These are phyloP conservation scores for Adansonia digitata DNA, from an alignment of 345 rosid species.

Conservation along the genomic window DNA sequence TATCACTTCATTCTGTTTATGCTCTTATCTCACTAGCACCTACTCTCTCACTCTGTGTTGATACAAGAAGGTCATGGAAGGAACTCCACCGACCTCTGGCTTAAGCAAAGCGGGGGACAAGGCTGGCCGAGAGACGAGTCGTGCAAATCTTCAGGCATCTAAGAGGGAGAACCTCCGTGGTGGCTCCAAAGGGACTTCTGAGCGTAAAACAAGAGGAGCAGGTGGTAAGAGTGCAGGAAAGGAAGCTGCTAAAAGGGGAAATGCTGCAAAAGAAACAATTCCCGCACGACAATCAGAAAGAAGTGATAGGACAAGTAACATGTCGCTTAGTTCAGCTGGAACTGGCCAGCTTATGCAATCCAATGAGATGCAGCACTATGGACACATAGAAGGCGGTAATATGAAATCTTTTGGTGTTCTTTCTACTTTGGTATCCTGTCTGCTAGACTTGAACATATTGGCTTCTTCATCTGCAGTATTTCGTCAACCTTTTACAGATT, in stretches of 20 bases:
- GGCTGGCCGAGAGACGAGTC: conserved; percentile 29
- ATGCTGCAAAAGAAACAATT: conserved; percentile 34
- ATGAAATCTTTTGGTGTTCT: conserved; percentile 48
- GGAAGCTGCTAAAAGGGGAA: conserved; percentile 57
- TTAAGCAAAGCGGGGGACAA: conserved; percentile 38
- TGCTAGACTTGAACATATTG: conserved; percentile 68
- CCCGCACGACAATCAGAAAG: conserved; percentile 40
- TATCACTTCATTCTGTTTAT: conserved; percentile 1
- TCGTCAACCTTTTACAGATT: conserved; percentile 91
- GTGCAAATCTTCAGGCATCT: conserved; percentile 37
- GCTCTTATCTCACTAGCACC: background rate
- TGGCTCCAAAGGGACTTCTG: conserved; percentile 51
- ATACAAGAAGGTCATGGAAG: conserved; percentile 43
- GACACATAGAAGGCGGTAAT: conserved; percentile 38
- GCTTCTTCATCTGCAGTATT: conserved; percentile 45
- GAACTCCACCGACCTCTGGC: conserved; percentile 48
- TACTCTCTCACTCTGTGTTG: conserved; percentile 17
- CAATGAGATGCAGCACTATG: conserved; percentile 52
- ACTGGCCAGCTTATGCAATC: conserved; percentile 34
- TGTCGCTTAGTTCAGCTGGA: conserved; percentile 39
- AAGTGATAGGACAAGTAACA: conserved; percentile 41
- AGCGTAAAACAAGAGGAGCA: conserved; percentile 67
- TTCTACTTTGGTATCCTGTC: conserved; percentile 40
- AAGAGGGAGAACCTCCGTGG: conserved; percentile 25
- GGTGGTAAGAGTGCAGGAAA: conserved; percentile 52